These are phyloP conservation scores for Spiraea crenata DNA, from an alignment of 331 rosid species.

Conservation along the genomic window DNA sequence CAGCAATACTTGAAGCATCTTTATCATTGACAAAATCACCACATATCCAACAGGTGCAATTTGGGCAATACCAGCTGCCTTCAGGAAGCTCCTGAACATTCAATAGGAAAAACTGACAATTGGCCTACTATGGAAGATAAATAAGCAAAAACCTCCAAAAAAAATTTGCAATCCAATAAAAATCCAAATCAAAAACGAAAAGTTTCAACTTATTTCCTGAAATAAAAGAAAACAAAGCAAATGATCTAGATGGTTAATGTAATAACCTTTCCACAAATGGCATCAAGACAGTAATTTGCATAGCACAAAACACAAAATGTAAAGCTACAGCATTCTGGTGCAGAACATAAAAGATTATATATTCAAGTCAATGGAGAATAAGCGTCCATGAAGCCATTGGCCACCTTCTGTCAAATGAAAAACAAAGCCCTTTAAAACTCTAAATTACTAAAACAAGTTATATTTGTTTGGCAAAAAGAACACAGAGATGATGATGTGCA, in stretches of 20 bases:
- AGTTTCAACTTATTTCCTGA: not conserved
- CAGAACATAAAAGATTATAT: not conserved
- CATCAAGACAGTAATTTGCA: not conserved
- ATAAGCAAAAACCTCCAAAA: conserved; percentile 18
- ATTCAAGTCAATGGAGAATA: not conserved
- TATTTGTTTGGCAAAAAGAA: no score
- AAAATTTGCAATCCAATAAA: conserved; percentile 1
- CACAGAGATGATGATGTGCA: no score
- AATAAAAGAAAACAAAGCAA: not conserved
- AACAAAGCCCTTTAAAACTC: no score
- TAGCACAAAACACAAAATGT: not conserved
- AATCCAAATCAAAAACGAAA: not conserved
- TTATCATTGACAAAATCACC: conserved; percentile 65
- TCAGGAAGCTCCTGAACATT: conserved; percentile 86
- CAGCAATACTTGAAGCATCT: conserved; percentile 49
- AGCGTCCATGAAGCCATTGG: no score
- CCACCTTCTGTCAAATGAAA: no score
- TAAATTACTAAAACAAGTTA: no score
- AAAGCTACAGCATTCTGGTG: not conserved
- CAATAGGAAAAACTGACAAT: conserved; percentile 26
- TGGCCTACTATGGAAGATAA: conserved; percentile 15
- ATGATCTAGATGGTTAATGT: not conserved
- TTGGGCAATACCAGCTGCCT: conserved; percentile 92
- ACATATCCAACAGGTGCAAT: conserved; percentile 89
- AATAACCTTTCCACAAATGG: not conserved